Conservation (phyloP, 148 eudicot genomes). For the Silene latifolia region DNA sequence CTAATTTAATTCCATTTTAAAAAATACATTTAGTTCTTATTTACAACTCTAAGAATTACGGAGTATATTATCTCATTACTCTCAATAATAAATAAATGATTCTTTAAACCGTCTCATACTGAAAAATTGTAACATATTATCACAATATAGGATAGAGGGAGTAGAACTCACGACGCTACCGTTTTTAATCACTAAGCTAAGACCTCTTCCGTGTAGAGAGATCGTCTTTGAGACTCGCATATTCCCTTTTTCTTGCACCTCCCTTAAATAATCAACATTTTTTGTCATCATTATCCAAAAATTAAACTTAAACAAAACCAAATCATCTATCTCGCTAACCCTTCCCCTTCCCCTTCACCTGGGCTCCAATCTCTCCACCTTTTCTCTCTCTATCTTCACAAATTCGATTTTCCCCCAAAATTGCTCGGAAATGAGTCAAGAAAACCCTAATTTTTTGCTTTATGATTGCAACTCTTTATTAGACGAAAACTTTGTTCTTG, state of each 20-base stretch:
- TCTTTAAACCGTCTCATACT: no score
- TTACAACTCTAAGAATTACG: no score
- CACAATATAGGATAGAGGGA: no score
- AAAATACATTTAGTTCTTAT: no score
- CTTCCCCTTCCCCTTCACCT: slow-evolving; percentile 17
- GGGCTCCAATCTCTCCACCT: slow-evolving; percentile 1
- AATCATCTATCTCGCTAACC: slow-evolving; percentile 23
- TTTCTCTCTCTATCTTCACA: slow-evolving; percentile 7
- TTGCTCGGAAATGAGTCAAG: slow-evolving; percentile 47
- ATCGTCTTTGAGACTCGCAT: no score
- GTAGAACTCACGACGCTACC: no score
- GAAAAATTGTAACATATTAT: no score
- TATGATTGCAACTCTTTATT: slow-evolving; percentile 48
- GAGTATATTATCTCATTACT: no score
- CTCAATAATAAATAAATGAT: no score
- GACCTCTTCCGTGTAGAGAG: no score
- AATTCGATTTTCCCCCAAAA: slow-evolving; percentile 20
- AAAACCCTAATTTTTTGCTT: slow-evolving; percentile 58
- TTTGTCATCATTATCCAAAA: not conserved
- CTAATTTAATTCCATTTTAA: no score
- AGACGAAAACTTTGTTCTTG: slow-evolving; percentile 55
- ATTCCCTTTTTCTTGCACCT: slow-evolving; percentile 1
- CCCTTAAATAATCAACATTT: not conserved
- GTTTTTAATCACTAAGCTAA: no score
- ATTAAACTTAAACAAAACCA: not conserved